Percentiles rank a stretch among this genome's conserved stretches.
Conservation (phyloP, 208 protist genomes). For the Crithidia brevicula region DNA sequence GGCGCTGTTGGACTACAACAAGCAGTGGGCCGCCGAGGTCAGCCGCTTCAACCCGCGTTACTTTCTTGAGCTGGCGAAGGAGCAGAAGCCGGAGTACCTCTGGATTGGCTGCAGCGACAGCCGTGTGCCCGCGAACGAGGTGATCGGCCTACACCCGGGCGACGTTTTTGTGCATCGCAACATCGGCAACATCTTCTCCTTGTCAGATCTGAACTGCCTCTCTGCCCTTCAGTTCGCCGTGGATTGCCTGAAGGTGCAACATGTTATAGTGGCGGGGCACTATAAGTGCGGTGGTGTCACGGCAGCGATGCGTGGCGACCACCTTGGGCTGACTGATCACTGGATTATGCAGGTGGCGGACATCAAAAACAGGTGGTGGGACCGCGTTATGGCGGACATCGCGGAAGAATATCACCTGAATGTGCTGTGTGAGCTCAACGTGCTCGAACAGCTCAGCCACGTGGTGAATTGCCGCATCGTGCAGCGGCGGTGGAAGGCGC, state of each 20-base stretch:
- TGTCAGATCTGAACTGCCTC: conserved; percentile 91
- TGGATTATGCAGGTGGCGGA: conserved; percentile 79
- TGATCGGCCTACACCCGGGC: conserved; percentile 89
- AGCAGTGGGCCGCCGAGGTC: conserved; percentile 81
- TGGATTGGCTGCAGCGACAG: conserved; percentile 95
- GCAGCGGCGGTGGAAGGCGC: conserved; percentile 44
- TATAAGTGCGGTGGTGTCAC: conserved; percentile 94
- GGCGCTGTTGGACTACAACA: conserved; percentile 87
- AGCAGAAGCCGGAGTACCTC: conserved; percentile 91
- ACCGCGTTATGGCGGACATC: conserved; percentile 53
- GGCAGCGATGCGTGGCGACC: conserved; percentile 53
- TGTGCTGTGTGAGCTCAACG: conserved; percentile 77
- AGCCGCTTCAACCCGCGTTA: conserved; percentile 80
- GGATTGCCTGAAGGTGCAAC: conserved; percentile 91
- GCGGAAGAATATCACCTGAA: conserved; percentile 52
- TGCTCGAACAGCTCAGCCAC: conserved; percentile 69
- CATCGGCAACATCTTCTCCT: conserved; percentile 92
- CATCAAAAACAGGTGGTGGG: conserved; percentile 71
- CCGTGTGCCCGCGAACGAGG: conserved; percentile 82
- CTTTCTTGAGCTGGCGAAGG: conserved; percentile 78
- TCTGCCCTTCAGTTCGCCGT: conserved; percentile 95
- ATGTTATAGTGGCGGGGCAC: conserved; percentile 94
- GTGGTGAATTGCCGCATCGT: conserved; percentile 75
- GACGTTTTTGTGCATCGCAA: conserved; percentile 96
- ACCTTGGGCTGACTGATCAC: conserved; percentile 72